These are phyloP conservation scores for Trichosporon asahii DNA, from an alignment of 1,284 basidiomycete species.

Conservation along the genomic window DNA sequence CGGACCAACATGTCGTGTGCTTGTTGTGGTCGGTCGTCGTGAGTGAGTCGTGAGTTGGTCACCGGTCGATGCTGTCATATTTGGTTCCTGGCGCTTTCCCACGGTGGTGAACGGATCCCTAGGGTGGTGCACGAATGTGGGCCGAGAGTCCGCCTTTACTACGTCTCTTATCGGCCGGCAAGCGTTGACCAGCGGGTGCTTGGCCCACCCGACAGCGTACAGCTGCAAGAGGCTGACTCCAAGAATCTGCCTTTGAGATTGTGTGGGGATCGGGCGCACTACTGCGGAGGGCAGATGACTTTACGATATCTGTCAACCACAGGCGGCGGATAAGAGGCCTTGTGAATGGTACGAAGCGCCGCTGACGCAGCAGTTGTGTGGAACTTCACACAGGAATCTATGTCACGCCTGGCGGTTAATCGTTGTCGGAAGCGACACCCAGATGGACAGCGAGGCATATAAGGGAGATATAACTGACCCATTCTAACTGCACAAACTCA, in stretches of 20 bases:
- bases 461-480: too few relatives aligned
- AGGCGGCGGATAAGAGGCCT: background rate
- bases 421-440: too few relatives aligned
- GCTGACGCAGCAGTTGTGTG: too few relatives aligned
- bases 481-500: too few relatives aligned
- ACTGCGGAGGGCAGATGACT: background rate
- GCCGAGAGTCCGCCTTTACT: too few relatives aligned
- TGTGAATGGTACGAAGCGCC: background rate
- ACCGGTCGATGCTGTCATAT: background rate
- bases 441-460: too few relatives aligned
- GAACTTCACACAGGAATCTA: too few relatives aligned
- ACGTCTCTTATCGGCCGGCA: too few relatives aligned
- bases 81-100: background rate
- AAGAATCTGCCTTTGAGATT: background rate
- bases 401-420: too few relatives aligned
- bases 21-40: background rate
- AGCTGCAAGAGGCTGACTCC: background rate
- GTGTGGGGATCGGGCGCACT: background rate
- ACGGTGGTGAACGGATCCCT: background rate
- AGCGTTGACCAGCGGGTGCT: too few relatives aligned
- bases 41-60: background rate
- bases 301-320: background rate
- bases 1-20: background rate
- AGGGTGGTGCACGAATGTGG: background rate
- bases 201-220: too few relatives aligned